phyloP scores from a whole-genome alignment of 371 early-diverging fungal genomes.

The Actinomucor elegans region DNA sequence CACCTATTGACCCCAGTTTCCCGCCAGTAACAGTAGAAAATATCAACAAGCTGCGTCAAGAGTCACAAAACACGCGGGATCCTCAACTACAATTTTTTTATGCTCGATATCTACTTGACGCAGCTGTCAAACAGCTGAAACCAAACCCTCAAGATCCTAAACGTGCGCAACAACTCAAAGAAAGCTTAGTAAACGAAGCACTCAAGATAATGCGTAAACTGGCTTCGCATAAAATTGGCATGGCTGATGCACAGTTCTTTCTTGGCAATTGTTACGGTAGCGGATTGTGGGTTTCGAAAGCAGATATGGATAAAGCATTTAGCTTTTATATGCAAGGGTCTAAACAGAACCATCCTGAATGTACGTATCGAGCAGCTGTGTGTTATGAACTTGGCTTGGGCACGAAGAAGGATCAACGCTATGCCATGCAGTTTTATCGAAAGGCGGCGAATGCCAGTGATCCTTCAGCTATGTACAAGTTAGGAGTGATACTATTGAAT shows the following conservation, averaged over 20 bases:
- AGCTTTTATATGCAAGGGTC: conserved; percentile 86
- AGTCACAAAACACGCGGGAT: conserved; percentile 68
- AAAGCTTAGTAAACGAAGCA: conserved; percentile 60
- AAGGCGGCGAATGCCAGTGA: conserved; percentile 93
- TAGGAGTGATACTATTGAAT: conserved; percentile 82
- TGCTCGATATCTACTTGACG: conserved; percentile 65
- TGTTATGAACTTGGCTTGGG: conserved; percentile 96
- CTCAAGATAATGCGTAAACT: conserved; percentile 72
- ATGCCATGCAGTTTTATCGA: conserved; percentile 90
- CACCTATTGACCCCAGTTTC: conserved; percentile 14
- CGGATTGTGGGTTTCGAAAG: conserved; percentile 67
- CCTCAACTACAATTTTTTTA: conserved; percentile 73
- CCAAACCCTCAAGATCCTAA: conserved; percentile 62
- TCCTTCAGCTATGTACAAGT: conserved; percentile 94
- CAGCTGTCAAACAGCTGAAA: conserved; percentile 44
- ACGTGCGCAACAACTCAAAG: conserved; percentile 62
- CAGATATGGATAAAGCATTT: conserved; percentile 91
- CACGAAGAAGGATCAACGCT: conserved; percentile 78
- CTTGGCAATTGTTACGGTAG: conserved; percentile 85
- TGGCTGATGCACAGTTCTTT: conserved; percentile 89
- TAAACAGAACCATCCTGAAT: conserved; percentile 89
- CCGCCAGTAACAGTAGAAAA: conserved; percentile 54
- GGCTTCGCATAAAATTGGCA: conserved; percentile 54
- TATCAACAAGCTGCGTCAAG: conserved; percentile 70
- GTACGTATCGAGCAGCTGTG: conserved; percentile 92